Conservation (phyloP, 495 filamentous ascomycete species). For the Trichoderma parareesei region DNA sequence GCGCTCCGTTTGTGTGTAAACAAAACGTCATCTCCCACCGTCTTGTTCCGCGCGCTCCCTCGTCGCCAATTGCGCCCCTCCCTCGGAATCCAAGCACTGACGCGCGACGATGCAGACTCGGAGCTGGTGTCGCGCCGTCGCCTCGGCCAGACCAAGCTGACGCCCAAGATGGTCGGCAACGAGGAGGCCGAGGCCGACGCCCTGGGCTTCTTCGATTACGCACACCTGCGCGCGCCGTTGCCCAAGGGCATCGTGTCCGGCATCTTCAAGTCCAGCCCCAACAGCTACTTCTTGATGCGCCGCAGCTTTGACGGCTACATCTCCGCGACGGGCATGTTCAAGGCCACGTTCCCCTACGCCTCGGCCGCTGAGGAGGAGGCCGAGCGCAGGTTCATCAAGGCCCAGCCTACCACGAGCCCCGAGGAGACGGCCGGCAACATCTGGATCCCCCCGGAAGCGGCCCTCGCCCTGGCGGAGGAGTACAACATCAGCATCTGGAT, state of each 20-base stretch:
- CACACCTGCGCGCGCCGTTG: conserved; percentile 83
- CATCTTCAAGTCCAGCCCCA: conserved; percentile 79
- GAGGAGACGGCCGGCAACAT: conserved; percentile 96
- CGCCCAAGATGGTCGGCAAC: conserved; percentile 61
- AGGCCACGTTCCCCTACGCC: conserved; percentile 94
- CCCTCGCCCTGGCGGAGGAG: conserved; percentile 76
- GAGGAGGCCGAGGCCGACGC: conserved; percentile 61
- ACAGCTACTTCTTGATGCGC: conserved; percentile 96
- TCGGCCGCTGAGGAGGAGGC: conserved; percentile 71
- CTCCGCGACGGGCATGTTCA: conserved; percentile 98
- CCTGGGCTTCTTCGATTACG: conserved; percentile 87
- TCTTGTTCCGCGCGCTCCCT: no score
- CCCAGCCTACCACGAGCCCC: conserved; percentile 63
- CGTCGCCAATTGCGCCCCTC: background rate
- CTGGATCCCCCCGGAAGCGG: conserved; percentile 83
- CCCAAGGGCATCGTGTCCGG: conserved; percentile 84
- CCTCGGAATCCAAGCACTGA: conserved; percentile 23
- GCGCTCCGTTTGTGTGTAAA: background rate
- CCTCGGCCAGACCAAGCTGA: conserved; percentile 83
- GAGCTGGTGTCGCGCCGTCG: conserved; percentile 78
- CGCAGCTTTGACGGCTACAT: conserved; percentile 90
- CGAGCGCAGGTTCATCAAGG: conserved; percentile 83
- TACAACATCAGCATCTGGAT: conserved; percentile 79
- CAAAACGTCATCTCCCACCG: no score
- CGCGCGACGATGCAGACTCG: conserved; percentile 47